phyloP scores from a whole-genome alignment of 129 eudicot species.

The Ambrosia artemisiifolia region DNA sequence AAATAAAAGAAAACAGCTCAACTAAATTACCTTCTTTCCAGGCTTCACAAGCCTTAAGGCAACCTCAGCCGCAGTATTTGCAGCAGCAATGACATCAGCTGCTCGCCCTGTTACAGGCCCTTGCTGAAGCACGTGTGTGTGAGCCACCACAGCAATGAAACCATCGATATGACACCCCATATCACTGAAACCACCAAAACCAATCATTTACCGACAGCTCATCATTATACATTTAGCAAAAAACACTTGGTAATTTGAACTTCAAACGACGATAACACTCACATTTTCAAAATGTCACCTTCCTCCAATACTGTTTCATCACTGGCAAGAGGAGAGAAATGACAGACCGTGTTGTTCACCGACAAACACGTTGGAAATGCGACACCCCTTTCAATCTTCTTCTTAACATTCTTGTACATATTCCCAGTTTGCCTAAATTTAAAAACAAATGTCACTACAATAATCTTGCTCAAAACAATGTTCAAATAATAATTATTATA shows the following conservation, averaged over 20 bases:
- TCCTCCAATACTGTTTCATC: conserved; percentile 73
- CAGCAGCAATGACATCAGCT: conserved; percentile 91
- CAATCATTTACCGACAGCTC: background rate
- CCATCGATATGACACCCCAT: conserved; percentile 98
- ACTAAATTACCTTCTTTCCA: conserved; percentile 76
- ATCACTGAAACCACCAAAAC: conserved; percentile 54
- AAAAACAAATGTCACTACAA: background rate
- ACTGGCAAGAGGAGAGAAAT: conserved; percentile 79
- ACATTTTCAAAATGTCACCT: conserved; percentile 89
- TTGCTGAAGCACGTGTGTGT: conserved; percentile 79
- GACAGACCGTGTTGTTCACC: conserved; percentile 77
- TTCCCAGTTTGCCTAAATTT: conserved; percentile 61
- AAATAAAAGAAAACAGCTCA: background rate
- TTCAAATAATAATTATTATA: background rate
- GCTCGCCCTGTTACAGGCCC: conserved; percentile 86
- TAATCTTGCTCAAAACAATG: background rate
- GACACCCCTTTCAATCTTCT: conserved; percentile 87
- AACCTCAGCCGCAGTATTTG: conserved; percentile 97
- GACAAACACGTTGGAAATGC: conserved; percentile 97
- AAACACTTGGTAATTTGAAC: background rate
- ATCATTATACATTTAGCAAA: background rate
- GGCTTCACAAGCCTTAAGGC: conserved; percentile 96
- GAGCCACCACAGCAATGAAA: conserved; percentile 88
- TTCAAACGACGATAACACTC: conserved; percentile 21
- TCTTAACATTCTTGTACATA: conserved; percentile 88